phyloP scores from a whole-genome alignment of 1,139 yeast genomes.

The Zygosaccharomyces sapae region DNA sequence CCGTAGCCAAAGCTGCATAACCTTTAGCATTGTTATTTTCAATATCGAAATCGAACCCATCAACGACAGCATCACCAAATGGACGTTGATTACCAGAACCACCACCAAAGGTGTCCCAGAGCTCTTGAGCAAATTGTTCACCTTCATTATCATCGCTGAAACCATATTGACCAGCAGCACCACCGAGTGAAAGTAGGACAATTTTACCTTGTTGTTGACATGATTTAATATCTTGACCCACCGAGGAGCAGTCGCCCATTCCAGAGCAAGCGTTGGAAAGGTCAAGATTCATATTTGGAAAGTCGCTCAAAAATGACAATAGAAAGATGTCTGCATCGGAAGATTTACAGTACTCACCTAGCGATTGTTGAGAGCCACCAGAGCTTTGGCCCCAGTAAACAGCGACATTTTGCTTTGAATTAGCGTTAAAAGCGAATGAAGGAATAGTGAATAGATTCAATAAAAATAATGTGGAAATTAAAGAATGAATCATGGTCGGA shows the following conservation, averaged over 20 bases:
- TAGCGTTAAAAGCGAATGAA: conserved; percentile 41
- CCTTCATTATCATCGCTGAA: conserved; percentile 62
- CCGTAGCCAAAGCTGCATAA: conserved; percentile 56
- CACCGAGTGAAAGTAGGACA: conserved; percentile 80
- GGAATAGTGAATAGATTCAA: conserved; percentile 6
- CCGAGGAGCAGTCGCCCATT: conserved; percentile 53
- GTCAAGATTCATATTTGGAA: conserved; percentile 58
- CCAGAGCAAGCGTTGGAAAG: conserved; percentile 71
- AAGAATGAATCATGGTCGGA: conserved; percentile 12
- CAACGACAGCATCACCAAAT: conserved; percentile 61
- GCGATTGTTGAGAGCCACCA: conserved; percentile 61
- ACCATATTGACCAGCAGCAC: conserved; percentile 78
- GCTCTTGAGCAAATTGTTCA: conserved; percentile 60
- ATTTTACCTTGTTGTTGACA: conserved; percentile 80
- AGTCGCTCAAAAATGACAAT: conserved; percentile 63
- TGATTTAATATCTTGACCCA: conserved; percentile 69
- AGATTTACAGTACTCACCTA: conserved; percentile 65
- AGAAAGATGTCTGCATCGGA: conserved; percentile 68
- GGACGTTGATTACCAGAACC: conserved; percentile 65
- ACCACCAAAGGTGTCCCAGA: conserved; percentile 86
- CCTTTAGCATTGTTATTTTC: conserved; percentile 55
- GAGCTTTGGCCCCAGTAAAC: conserved; percentile 95
- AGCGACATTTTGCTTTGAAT: conserved; percentile 58
- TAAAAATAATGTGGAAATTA: conserved; percentile 9
- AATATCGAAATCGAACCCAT: conserved; percentile 71